Evolutionary conservation across 345 rosid species (phyloP).

Genomic region (Boechera stricta): DNA sequence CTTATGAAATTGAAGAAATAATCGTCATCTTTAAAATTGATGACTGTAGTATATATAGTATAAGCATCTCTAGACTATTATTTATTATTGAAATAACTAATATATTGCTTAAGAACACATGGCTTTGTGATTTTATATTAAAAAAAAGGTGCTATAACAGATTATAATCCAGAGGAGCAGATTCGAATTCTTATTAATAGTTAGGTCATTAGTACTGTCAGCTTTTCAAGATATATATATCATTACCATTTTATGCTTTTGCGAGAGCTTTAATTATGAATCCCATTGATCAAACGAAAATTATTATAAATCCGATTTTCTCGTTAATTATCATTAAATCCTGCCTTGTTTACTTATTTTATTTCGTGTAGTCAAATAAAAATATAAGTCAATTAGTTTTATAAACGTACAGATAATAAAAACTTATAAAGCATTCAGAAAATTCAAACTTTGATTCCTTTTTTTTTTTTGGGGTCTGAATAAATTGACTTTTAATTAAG

Average conservation of each 20-base stretch:
- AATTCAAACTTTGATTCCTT: slow-evolving; percentile 19
- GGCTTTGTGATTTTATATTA: neutral
- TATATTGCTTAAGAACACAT: slow-evolving; percentile 16
- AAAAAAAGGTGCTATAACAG: neutral
- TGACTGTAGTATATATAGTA: slow-evolving; percentile 1
- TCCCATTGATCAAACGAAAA: neutral
- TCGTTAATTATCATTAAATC: neutral
- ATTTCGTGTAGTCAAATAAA: neutral
- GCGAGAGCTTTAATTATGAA: slow-evolving; percentile 34
- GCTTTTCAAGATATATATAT: slow-evolving; percentile 8
- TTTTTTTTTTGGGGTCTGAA: neutral
- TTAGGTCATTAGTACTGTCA: slow-evolving; percentile 29
- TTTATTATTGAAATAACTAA: neutral
- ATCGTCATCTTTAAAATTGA: neutral
- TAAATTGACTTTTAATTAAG: slow-evolving; percentile 18
- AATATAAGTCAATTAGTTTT: neutral
- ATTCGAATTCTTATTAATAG: slow-evolving; percentile 26
- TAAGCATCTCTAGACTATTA: neutral
- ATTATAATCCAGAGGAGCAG: slow-evolving; percentile 40
- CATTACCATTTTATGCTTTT: slow-evolving; percentile 36
- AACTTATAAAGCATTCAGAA: neutral
- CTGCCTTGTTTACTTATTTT: neutral
- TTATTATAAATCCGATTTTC: neutral
- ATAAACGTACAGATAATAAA: neutral
- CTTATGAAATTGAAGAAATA: neutral